These are phyloP conservation scores for Sporothrix mexicana DNA, from an alignment of 2,329 filamentous ascomycete species.

Conservation along the genomic window DNA sequence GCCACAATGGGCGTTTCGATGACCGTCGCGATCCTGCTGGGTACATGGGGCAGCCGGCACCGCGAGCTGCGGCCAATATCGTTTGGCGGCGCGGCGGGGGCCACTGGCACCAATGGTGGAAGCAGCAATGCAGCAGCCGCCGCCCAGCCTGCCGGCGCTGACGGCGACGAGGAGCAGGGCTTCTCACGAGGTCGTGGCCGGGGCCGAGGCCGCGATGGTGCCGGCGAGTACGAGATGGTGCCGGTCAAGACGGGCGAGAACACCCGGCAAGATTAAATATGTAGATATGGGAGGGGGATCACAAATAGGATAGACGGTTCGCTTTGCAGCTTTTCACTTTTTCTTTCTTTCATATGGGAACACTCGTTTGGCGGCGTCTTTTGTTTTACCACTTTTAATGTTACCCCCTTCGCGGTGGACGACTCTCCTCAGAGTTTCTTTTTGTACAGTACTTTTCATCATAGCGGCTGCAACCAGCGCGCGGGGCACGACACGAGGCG, in stretches of 20 bases:
- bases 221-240: slow-evolving; percentile 71
- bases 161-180: slow-evolving; percentile 56
- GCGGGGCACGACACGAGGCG: too few relatives aligned
- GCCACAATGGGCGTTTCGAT: slow-evolving; percentile 58
- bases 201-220: slow-evolving; percentile 60
- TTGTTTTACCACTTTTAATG: too few relatives aligned
- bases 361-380: neutral
- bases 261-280: slow-evolving; percentile 30
- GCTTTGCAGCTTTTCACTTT: neutral
- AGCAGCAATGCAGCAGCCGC: slow-evolving; percentile 33
- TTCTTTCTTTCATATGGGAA: neutral
- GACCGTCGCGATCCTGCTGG: slow-evolving; percentile 61
- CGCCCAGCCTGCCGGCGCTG: slow-evolving; percentile 35
- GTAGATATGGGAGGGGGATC: too few relatives aligned
- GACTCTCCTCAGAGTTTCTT: too few relatives aligned
- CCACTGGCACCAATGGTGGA: slow-evolving; percentile 37
- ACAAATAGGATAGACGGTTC: neutral
- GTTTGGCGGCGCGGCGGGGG: slow-evolving; percentile 67
- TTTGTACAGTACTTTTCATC: too few relatives aligned
- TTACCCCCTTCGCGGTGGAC: too few relatives aligned
- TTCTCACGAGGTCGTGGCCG: slow-evolving; percentile 57
- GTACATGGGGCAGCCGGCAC: slow-evolving; percentile 90
- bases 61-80: slow-evolving; percentile 86
- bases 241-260: slow-evolving; percentile 49
- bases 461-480: too few relatives aligned